phyloP scores from a whole-genome alignment of 768 basidiomycete genomes.

The Rhizopogon vinicolor region DNA sequence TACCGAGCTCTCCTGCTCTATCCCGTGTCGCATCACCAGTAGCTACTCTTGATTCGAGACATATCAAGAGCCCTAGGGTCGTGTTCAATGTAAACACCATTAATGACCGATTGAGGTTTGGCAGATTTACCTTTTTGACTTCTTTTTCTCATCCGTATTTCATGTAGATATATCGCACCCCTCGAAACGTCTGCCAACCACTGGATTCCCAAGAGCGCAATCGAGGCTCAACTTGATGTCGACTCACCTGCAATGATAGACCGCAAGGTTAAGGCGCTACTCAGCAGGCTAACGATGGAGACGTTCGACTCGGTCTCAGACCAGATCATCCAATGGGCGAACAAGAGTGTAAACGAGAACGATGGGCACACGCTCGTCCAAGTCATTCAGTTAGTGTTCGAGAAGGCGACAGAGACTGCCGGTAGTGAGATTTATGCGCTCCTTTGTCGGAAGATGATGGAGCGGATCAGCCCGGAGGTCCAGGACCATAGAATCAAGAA shows the following conservation, averaged over 20 bases:
- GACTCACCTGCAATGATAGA: slow-evolving; percentile 86
- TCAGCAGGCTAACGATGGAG: slow-evolving; percentile 97
- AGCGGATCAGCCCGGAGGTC: slow-evolving; percentile 82
- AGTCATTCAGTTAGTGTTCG: slow-evolving; percentile 94
- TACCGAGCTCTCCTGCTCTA: too few species aligned
- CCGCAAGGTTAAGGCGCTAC: slow-evolving; percentile 84
- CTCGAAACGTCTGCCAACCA: too few species aligned
- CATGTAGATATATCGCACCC: slow-evolving; percentile 49
- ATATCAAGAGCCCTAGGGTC: slow-evolving; percentile 69
- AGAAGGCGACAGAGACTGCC: slow-evolving; percentile 92
- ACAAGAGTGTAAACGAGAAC: slow-evolving; percentile 49
- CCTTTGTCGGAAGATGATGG: slow-evolving; percentile 94
- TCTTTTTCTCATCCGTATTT: background rate
- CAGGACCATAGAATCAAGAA: slow-evolving; percentile 85
- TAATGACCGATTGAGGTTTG: slow-evolving; percentile 84
- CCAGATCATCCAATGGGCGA: slow-evolving; percentile 94
- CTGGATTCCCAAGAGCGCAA: slow-evolving; percentile 54
- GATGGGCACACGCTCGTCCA: slow-evolving; percentile 30
- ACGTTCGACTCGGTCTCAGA: slow-evolving; percentile 94
- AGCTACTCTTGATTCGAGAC: too few species aligned
- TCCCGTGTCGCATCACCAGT: too few species aligned
- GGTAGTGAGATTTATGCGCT: slow-evolving; percentile 99
- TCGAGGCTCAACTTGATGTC: slow-evolving; percentile 39
- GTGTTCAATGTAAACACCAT: slow-evolving; percentile 82
- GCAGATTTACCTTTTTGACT: background rate